A percentile compares a stretch with the other conserved stretches of the same genome.
These are phyloP conservation scores for Esteya vermicola DNA, from an alignment of 2,329 filamentous ascomycete genomes.

Conservation along the genomic window DNA sequence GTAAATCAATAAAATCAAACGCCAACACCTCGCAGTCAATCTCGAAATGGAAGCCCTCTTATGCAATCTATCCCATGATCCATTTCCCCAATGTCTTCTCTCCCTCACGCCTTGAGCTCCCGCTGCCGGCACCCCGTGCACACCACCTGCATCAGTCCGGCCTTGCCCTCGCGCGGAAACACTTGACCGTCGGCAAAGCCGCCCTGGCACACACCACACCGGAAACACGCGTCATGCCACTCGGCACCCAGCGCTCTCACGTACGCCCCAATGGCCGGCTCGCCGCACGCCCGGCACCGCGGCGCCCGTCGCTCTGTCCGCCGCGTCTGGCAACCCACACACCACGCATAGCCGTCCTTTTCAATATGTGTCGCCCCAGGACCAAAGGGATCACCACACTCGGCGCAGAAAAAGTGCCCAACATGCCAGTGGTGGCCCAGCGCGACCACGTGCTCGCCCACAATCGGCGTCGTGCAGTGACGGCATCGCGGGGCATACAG, in stretches of 20 bases:
- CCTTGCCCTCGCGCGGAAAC: constrained; percentile 40
- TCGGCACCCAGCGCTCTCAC: constrained; percentile 79
- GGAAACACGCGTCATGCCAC: constrained; percentile 90
- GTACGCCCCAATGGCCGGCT: constrained; percentile 78
- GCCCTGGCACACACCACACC: constrained; percentile 50
- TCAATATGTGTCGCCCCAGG: constrained; percentile 62
- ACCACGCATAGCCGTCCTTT: constrained; percentile 97
- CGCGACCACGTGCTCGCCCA: constrained; percentile 86
- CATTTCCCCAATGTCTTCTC: too few relatives aligned
- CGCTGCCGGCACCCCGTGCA: constrained; percentile 47
- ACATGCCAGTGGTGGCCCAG: constrained; percentile 94
- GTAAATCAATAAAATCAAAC: background rate
- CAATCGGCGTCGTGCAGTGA: constrained; percentile 90
- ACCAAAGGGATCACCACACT: constrained; percentile 92
- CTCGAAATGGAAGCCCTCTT: background rate
- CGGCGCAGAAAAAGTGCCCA: constrained; percentile 97
- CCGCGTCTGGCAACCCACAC: constrained; percentile 81
- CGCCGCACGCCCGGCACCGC: constrained; percentile 75
- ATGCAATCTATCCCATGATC: background rate
- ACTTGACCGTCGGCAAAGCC: constrained; percentile 52
- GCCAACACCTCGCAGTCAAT: background rate
- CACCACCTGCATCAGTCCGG: constrained; percentile 34
- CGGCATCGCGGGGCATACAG: constrained; percentile 85
- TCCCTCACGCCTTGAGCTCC: constrained; percentile 44
- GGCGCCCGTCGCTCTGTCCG: constrained; percentile 77